Percentiles rank a stretch among this genome's conserved stretches.
phyloP scores from a whole-genome alignment of 2,329 filamentous ascomycete genomes.

The Pseudocercospora vitis region DNA sequence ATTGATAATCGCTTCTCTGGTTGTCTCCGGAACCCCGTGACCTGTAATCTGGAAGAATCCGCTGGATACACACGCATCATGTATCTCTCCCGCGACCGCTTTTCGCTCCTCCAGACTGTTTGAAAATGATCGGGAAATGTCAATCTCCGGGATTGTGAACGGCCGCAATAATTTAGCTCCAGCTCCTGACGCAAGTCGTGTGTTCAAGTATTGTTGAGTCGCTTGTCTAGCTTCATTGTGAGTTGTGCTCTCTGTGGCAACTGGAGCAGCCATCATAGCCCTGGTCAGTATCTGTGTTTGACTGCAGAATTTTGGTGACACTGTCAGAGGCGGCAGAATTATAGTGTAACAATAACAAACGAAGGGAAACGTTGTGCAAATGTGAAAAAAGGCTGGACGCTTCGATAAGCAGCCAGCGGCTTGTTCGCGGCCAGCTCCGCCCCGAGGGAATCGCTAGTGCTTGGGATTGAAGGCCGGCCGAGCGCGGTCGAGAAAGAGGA shows the following conservation, averaged over 20 bases:
- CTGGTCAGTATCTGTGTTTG: background rate
- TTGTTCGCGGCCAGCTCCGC: slow-evolving; percentile 5
- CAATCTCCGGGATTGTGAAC: slow-evolving; percentile 42
- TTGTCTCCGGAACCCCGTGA: slow-evolving; percentile 37
- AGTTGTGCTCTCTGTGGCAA: slow-evolving; percentile 21
- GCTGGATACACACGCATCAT: slow-evolving; percentile 42
- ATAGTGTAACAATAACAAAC: too few species aligned
- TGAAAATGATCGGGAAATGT: slow-evolving; percentile 42
- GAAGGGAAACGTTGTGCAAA: background rate
- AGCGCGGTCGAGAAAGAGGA: background rate
- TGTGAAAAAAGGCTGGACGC: background rate
- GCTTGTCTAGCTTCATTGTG: slow-evolving; percentile 38
- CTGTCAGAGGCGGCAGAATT: too few species aligned
- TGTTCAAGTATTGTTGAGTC: slow-evolving; percentile 39
- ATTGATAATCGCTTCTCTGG: slow-evolving; percentile 37
- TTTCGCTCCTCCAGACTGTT: slow-evolving; percentile 35
- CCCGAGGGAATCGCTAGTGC: background rate
- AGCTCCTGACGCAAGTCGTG: slow-evolving; percentile 32
- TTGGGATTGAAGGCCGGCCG: slow-evolving; percentile 4
- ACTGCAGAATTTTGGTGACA: too few species aligned
- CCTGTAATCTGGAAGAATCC: slow-evolving; percentile 45
- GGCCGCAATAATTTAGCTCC: slow-evolving; percentile 14
- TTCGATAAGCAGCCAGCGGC: slow-evolving; percentile 7
- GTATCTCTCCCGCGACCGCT: slow-evolving; percentile 42
- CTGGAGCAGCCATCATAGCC: slow-evolving; percentile 14